phyloP scores from a whole-genome alignment of 192 early-diverging fungal species.

The Backusella parvicylindrica region DNA sequence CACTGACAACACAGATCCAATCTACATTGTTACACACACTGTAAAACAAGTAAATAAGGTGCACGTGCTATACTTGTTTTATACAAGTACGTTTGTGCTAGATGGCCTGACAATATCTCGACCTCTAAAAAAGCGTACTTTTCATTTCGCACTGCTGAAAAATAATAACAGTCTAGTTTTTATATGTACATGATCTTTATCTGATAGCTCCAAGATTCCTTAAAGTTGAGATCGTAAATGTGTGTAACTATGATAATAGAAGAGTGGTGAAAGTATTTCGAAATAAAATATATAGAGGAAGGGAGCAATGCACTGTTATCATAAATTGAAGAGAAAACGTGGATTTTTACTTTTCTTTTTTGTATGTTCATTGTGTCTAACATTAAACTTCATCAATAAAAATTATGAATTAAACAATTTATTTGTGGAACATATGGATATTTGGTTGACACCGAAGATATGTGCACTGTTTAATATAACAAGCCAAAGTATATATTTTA shows the following conservation, averaged over 20 bases:
- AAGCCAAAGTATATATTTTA: neutral
- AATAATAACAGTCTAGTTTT: neutral
- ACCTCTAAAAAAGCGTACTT: neutral
- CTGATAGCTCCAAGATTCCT: neutral
- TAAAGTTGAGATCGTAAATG: neutral
- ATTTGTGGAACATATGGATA: neutral
- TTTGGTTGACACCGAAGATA: neutral
- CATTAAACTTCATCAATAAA: slow-evolving; percentile 1
- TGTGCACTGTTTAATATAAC: neutral
- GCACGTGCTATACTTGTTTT: slow-evolving; percentile 2
- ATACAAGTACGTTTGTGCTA: neutral
- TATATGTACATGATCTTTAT: neutral
- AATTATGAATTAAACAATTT: neutral
- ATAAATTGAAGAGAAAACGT: neutral
- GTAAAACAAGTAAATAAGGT: neutral
- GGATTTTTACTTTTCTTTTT: neutral
- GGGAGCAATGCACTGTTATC: neutral
- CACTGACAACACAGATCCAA: neutral
- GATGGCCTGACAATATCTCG: slow-evolving; percentile 1
- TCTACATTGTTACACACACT: neutral
- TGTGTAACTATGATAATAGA: neutral
- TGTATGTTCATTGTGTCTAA: neutral
- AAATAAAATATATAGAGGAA: neutral
- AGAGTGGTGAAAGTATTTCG: neutral
- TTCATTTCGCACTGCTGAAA: neutral